phyloP scores from a whole-genome alignment of 768 basidiomycete genomes.

The Panellus pusillus region DNA sequence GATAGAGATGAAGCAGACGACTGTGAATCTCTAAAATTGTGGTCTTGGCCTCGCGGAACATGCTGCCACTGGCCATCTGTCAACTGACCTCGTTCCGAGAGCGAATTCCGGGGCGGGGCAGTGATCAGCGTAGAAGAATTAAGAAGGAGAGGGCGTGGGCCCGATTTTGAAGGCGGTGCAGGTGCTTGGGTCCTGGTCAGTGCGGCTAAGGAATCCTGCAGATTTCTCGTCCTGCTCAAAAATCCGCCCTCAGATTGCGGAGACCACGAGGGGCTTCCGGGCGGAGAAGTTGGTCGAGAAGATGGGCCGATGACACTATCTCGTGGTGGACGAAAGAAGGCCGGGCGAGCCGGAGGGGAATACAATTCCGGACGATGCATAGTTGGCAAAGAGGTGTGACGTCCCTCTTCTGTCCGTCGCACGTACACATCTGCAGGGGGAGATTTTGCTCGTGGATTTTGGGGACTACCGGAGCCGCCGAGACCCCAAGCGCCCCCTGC shows the following conservation, averaged over 20 bases:
- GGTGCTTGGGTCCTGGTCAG: conserved; percentile 34
- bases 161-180: conserved; percentile 46
- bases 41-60: conserved; percentile 41
- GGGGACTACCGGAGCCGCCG: conserved; percentile 11
- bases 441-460: conserved; percentile 9
- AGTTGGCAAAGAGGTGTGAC: conserved; percentile 42
- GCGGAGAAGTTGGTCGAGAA: conserved; percentile 29
- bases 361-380: conserved; percentile 37
- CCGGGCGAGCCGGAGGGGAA: conserved; percentile 58
- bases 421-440: conserved; percentile 3
- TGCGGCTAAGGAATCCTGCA: conserved; percentile 45
- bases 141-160: conserved; percentile 67
- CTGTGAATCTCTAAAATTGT: conserved; percentile 49
- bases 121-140: conserved; percentile 50
- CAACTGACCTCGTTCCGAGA: conserved; percentile 38
- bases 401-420: conserved; percentile 19
- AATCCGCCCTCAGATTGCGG: conserved; percentile 31
- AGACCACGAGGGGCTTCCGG: conserved; percentile 33
- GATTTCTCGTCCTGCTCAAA: conserved; percentile 36
- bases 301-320: conserved; percentile 48
- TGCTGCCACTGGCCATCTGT: conserved; percentile 49
- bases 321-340: conserved; percentile 55
- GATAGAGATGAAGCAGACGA: conserved; percentile 69
- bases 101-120: conserved; percentile 27
- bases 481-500: conserved; percentile 40